Evolutionary conservation across 2,329 filamentous ascomycete species (phyloP), one percentile per base, ranked within the genome.

Genomic region (Lachnellula suecica): DNA sequence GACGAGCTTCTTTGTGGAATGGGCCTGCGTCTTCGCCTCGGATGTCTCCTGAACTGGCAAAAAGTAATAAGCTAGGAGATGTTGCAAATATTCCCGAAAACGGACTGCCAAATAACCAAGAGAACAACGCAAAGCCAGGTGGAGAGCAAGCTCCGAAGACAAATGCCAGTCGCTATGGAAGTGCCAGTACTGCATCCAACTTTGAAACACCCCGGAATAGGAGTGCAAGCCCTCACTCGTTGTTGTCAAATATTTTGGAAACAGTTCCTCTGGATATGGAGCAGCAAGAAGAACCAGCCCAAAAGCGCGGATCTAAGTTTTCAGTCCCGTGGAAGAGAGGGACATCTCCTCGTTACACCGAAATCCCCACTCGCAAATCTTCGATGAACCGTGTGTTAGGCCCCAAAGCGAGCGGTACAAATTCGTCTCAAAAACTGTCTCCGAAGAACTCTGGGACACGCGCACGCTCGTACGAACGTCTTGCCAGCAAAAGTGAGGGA

Each of bases 361-460:
- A 47, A 3, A 54, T 63, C 41, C 61, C 59, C 11, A 53, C 43
- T 34, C 56, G 58, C 7, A 35, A 54, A 5, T 65, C 61, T 17
- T 63, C 62, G 3, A 61, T 52, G 19, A 54, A 58, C 19, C 52
- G 45, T 9, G 51, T 57, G 31, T 38, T 59, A 2, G 54, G 49
- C 24, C 35, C 60, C 1, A 59, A 48, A 24, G 52, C 44, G 10
- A 53, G 31, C 17, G 46, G 35, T 20, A 44, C 52, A 13, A 56
- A 61, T 35, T 44, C 45, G n/a, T 50, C 53, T 35, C 34, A 44
- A 23, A 49, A 38, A 22, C 23, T 51, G 23, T 49, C 51, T 17
- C 34, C 46, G 13, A 44, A 52, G 20, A 52, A 47, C 17, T 4
- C 15, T 8, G 23, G 20, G 13, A 6, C 31, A 1, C n/a, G 17